Base-by-base conservation (phyloP, 1,284 basidiomycete species). In the Amylostereum areolatum region DNA sequence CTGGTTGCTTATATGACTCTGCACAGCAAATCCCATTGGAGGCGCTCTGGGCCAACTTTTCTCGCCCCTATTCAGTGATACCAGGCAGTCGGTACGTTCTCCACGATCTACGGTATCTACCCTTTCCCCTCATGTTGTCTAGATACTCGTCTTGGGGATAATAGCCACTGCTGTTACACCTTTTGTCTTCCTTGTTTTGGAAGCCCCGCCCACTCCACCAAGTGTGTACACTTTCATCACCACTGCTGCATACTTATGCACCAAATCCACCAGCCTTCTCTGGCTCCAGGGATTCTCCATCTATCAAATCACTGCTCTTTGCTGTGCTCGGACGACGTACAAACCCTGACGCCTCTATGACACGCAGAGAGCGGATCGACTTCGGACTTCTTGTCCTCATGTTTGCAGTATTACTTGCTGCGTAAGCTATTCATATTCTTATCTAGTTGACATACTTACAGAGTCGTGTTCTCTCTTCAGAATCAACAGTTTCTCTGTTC, bases 131-230 rank as follows among this genome's bases (percentile, higher is more conserved):
- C 3, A 44, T 28, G n/a, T 25, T 9, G 34, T 8, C 1, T 54
- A 89, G 87, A 72, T 91, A 39, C 68, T 90, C 5, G 66, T 86
- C 7, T 71, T 90, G 24, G 88, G 73, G 0, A 83, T 89, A 50
- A 75, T 89, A 10, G 78, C 75, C n/a, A 83, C 83, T 2, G 85
- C 66, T 1, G 74, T 71, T 1, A 59, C 69, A 3, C 86, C 85
- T 0, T 66, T 72, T 28, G 70, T 77, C 3, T 68, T 89, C 44
- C 59, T 89, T 10, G 75, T 91, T 30, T 58, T 69, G 1, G 68
- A 68, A 34, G 68, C 70, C 1, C 88, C 88, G 6, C 86, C 86
- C 6, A 81, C 76, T 2, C 89, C 88, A 30, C 88, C 88, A 0
- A 89, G 88, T 91, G 64, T 49, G 76, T 56, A 4, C 33, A 45